phyloP scores from a whole-genome alignment of 257 asterid genomes.

The Solanum commersonii region DNA sequence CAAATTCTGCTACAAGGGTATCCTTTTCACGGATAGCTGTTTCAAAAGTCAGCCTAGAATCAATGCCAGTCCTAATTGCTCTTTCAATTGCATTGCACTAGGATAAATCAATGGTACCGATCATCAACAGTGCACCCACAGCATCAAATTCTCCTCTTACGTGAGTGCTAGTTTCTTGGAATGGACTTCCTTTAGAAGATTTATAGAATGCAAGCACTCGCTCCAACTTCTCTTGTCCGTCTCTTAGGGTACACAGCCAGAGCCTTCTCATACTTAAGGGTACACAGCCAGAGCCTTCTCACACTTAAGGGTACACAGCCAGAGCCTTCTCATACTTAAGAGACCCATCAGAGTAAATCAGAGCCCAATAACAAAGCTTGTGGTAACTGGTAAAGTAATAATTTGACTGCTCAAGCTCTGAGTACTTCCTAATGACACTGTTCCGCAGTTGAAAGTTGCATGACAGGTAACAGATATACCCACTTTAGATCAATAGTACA shows the following conservation, averaged over 20 bases:
- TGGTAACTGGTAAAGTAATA: neutral
- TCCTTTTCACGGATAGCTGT: conserved; percentile 54
- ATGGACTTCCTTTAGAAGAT: conserved; percentile 62
- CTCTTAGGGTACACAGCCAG: conserved; percentile 27
- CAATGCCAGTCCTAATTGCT: conserved; percentile 64
- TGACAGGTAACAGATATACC: neutral
- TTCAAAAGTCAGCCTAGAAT: conserved; percentile 68
- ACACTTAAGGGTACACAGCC: too few relatives aligned
- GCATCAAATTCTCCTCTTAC: conserved; percentile 73
- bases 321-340: neutral
- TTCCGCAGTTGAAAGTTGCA: neutral
- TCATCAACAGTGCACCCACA: conserved; percentile 44
- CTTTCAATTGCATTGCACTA: conserved; percentile 36
- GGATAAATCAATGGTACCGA: conserved; percentile 44
- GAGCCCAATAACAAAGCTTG: neutral
- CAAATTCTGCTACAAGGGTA: conserved; percentile 61
- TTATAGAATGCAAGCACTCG: conserved; percentile 50
- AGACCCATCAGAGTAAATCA: neutral
- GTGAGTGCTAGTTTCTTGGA: conserved; percentile 58
- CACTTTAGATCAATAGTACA: neutral
- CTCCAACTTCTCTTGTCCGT: conserved; percentile 92
- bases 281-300: too few relatives aligned
- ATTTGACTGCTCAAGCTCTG: neutral
- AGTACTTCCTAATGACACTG: neutral
- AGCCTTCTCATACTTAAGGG: too few relatives aligned